Base-by-base conservation (phyloP, 352 stramenopile species). In the Phytophthora aleatoria region DNA sequence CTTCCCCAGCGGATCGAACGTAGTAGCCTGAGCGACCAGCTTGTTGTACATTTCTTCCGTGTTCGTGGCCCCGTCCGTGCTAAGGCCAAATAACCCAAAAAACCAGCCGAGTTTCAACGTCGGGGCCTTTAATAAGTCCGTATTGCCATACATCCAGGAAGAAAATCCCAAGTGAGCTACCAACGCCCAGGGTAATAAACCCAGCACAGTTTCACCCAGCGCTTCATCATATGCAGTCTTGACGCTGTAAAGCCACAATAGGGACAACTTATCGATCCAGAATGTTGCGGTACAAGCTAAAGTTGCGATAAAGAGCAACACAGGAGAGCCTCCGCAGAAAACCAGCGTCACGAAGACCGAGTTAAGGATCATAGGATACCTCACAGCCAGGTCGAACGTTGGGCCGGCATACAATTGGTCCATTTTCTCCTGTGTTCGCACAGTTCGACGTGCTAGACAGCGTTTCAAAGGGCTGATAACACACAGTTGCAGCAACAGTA, bases 331-430 rank as follows among this genome's bases (percentile, higher is more conserved):
- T 16, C 87, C 88, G 33, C 79, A 89, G 57, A 95, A 96, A 13
- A 90, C 61, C 55, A 95, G 81, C 3, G 88, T 94, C 43, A 96
- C 86, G 50, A 93, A 93, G 15, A 95, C 65, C 30, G 82, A 92
- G 55, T 94, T 96, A 36, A 95, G 77, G 31, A 96, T 68, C 69
- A 93, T 76, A 3, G 88, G 87, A 64, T 96, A 96, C 28, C 85
- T 76, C 38, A 94, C 61, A 9, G 85, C 82, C 50, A 94, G 85
- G 44, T 94, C 80, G 48, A 96, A 95, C 10, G 64, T 31, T 6
- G 83, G 85, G 0, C 83, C 86, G 0, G 83, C 81, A 54, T 92
- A 96, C 41, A 94, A 54, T 64, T 82, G 72, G 56, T 93, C 82
- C 83, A 96, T 94, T 27, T 84, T 71, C 20, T 84, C 67, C 49